Percentiles rank a stretch among this genome's conserved stretches.
Evolutionary conservation across 495 filamentous ascomycete species (phyloP).

Genomic region (Talaromyces liani): DNA sequence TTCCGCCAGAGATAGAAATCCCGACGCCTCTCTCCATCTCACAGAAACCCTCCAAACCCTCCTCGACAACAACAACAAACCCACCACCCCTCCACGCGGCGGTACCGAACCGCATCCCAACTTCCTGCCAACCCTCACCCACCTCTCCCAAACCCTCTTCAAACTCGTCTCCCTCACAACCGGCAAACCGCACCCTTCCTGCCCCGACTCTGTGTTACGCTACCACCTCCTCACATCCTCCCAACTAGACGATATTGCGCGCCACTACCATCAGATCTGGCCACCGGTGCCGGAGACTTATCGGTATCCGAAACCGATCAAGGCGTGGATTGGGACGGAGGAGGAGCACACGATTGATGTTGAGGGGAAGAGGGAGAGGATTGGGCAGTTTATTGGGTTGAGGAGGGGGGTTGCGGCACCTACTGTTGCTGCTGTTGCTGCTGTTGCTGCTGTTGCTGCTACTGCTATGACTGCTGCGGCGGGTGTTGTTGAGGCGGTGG

Average conservation of each 20-base stretch:
- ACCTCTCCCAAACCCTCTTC: conserved; percentile 26
- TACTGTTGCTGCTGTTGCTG: no score
- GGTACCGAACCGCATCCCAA: neutral
- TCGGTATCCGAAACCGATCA: conserved; percentile 56
- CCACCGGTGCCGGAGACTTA: conserved; percentile 41
- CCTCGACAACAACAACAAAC: neutral
- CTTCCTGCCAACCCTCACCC: conserved; percentile 15
- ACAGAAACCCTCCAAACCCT: neutral
- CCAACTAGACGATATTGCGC: conserved; percentile 64
- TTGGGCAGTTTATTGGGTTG: conserved; percentile 64
- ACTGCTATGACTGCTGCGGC: no score
- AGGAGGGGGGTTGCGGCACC: conserved; percentile 19
- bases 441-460: no score
- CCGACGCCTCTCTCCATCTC: neutral
- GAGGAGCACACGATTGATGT: conserved; percentile 26
- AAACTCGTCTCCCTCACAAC: conserved; percentile 41
- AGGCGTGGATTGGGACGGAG: conserved; percentile 26
- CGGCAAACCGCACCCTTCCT: conserved; percentile 53
- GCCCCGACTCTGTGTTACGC: conserved; percentile 57
- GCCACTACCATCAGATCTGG: conserved; percentile 67
- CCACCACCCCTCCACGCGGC: neutral
- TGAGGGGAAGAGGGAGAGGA: conserved; percentile 52
- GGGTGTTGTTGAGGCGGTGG: neutral
- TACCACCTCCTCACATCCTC: conserved; percentile 68
- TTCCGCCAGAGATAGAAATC: neutral